Evolutionary conservation across 768 basidiomycete species (phyloP), one percentile per base, ranked within the genome.

Genomic region (Russula sp.): DNA sequence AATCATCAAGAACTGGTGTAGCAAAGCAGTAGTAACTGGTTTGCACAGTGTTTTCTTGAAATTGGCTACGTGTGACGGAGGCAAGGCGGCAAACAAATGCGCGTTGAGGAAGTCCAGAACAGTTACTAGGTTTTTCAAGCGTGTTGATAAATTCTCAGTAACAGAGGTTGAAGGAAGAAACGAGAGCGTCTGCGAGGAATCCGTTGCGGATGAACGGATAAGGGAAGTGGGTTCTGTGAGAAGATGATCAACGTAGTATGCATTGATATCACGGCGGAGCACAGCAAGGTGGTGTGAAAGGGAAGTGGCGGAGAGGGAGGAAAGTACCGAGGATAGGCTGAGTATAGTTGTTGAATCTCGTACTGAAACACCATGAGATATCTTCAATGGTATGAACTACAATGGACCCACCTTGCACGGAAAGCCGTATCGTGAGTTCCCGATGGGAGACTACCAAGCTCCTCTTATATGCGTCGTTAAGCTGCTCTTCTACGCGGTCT

Each of bases 401-500:
- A 77, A 78, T 75, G 73, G 48, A 70, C 75, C 32, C 43, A 77
- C 81, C 77, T 65, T 73, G 79, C n/a, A 87, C 78, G 32, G 76
- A 76, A 13, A 80, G 73, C 56, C 74, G 75, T 54, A 90, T 77
- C 34, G 73, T 71, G 34, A 90, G 66, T 61, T 79, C 77, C 16
- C 76, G 76, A 4, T 80, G 73, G 29, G 79, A 77, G 34, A 87
- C 70, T 2, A 76, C 68, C 29, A 91, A 71, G 68, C 85, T 79
- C 67, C 83, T 79, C 22, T 80, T 72, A 68, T 83, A 90, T 3
- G 85, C 86, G 50, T 88, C 83, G 65, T 78, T 81, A 25, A 93
- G 76, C 67, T 89, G 84, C 63, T 91, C 90, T 69, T 89, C 84
- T 7, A 82, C 72, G 41, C 81, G 81, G 58, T 86, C 83, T 68